Base-by-base conservation (phyloP, 148 eudicot genomes). In the Rhododendron williamsianum region DNA sequence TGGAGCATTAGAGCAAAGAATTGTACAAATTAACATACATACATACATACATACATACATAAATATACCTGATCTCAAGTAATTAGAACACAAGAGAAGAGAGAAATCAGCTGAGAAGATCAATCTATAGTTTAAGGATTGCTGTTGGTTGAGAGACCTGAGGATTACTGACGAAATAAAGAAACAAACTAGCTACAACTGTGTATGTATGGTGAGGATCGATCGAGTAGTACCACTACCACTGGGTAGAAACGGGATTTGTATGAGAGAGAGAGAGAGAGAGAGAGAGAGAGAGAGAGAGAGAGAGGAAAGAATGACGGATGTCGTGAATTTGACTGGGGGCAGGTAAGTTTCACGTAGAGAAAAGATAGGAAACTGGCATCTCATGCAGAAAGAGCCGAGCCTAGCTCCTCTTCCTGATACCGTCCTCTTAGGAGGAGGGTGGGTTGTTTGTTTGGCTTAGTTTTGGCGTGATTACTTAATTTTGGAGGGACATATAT, bases 361-460 rank as follows among this genome's bases (percentile, higher is more conserved):
- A 63, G 51, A 15, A 76, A 27, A 51, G 46, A 38, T 81, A 60
- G 45, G 48, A 15, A 18, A 23, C 71, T 30, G 18, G 56, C 21
- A 83, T 33, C 80, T 63, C 85, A 83, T 83, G 85, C 85, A 83
- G 54, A 71, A 30, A 51, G 49, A 36, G 80, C 69, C 80, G 58
- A 52, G 21, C 83, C 71, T 33, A 33, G 35, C 35, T 79, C 82
- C 43, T 80, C 67, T 21, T 18, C 74, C 18, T 25, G 15, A 1
- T 30, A 21, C 76, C 33, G 38, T 71, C 19, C 41, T 71, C 38
- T 33, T 41, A 16, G 82, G 11, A 13, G 52, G 9, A 46, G 38
- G 56, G 56, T 13, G 30, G 35, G 56, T 13, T 13, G 56, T 54
- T 69, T 15, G 16, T 33, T 5, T 19, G n/a, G 13, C 27, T 45